These are phyloP conservation scores for Picea sitchensis DNA, from an alignment of 75 land plant genomes.

Conservation along the genomic window DNA sequence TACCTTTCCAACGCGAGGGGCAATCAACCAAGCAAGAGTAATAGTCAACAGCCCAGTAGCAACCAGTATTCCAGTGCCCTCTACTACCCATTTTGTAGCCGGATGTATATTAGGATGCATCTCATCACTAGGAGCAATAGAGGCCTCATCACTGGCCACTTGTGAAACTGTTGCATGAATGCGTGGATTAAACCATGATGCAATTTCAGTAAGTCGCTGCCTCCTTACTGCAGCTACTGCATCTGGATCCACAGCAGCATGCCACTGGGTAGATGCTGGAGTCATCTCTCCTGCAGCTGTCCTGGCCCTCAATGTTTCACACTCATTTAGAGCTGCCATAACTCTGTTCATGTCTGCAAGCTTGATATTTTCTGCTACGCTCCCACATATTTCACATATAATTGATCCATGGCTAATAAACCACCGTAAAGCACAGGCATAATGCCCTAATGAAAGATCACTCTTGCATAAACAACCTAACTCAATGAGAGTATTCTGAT, in stretches of 20 bases:
- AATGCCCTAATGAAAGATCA: constrained; percentile 68
- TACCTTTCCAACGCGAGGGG: constrained; percentile 87
- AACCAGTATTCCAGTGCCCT: constrained; percentile 62
- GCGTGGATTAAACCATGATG: constrained; percentile 64
- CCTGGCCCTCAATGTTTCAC: constrained; percentile 52
- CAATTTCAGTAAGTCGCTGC: constrained; percentile 64
- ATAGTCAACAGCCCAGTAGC: constrained; percentile 71
- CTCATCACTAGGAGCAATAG: constrained; percentile 20
- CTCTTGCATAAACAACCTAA: constrained; percentile 79
- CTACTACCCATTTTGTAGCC: constrained; percentile 61
- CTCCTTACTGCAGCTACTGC: constrained; percentile 67
- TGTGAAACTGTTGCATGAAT: constrained; percentile 24
- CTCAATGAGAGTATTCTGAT: constrained; percentile 42
- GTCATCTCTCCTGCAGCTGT: constrained; percentile 43
- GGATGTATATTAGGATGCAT: constrained; percentile 25
- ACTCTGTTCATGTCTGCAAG: constrained; percentile 53
- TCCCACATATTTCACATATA: constrained; percentile 72
- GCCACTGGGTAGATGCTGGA: constrained; percentile 21
- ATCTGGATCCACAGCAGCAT: constrained; percentile 61
- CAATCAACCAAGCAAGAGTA: constrained; percentile 69
- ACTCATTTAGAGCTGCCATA: constrained; percentile 50
- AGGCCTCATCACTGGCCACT: constrained; percentile 29
- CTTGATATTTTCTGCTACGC: constrained; percentile 46
- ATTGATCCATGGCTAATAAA: constrained; percentile 75
- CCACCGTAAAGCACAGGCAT: constrained; percentile 79